Percentiles rank a stretch among this genome's conserved stretches.
These are phyloP conservation scores for Talaromyces marneffei DNA, from an alignment of 2,329 filamentous ascomycete genomes.

Conservation along the genomic window DNA sequence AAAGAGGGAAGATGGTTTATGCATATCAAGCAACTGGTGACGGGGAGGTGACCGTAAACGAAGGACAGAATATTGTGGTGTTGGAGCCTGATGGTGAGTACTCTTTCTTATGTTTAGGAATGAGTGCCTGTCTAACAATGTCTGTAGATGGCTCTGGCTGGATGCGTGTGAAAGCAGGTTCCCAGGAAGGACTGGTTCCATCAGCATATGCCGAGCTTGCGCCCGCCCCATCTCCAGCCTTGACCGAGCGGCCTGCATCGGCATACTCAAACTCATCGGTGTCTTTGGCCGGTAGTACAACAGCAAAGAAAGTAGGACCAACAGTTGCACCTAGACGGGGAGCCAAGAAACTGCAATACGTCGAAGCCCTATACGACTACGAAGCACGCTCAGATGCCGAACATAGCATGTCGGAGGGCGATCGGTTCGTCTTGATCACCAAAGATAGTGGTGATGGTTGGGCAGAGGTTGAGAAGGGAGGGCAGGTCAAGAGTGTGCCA, in stretches of 20 bases:
- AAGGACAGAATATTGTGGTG: constrained; percentile 70
- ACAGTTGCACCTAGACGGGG: constrained; percentile 85
- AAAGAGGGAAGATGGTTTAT: constrained; percentile 84
- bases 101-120: not conserved
- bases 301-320: constrained; percentile 76
- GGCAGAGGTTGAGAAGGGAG: constrained; percentile 93
- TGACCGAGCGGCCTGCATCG: constrained; percentile 59
- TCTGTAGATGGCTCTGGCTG: constrained; percentile 78
- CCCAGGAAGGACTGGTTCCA: constrained; percentile 77
- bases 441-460: constrained; percentile 89
- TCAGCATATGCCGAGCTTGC: constrained; percentile 73
- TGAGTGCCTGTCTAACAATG: constrained; percentile 12
- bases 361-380: constrained; percentile 90
- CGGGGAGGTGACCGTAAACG: constrained; percentile 73
- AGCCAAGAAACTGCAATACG: constrained; percentile 89
- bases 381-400: constrained; percentile 77
- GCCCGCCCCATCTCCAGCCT: constrained; percentile 38
- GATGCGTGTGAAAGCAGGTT: constrained; percentile 71
- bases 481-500: constrained; percentile 79
- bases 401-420: constrained; percentile 84
- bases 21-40: constrained; percentile 72
- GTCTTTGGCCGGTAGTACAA: constrained; percentile 54
- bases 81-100: constrained; percentile 83
- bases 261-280: constrained; percentile 72
- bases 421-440: constrained; percentile 83